Base-by-base conservation (phyloP, 257 asterid genomes). In the Salvia hispanica region DNA sequence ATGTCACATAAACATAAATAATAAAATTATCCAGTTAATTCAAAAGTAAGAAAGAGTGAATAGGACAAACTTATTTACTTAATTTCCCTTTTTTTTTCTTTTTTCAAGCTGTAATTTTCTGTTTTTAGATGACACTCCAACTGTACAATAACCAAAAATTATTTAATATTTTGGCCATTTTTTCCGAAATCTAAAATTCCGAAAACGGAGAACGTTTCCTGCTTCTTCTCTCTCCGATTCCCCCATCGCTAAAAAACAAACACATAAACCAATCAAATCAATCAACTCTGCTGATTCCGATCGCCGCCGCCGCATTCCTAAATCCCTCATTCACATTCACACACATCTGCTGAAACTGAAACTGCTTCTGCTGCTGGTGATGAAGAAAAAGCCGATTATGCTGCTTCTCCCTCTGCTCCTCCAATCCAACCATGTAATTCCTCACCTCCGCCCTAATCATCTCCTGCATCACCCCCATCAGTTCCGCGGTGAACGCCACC, bases 401-500 rank as follows among this genome's bases (percentile, higher is more conserved):
- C 8, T 40, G 45, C 45, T 34, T 34, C 39, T 15, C 61, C 53
- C 21, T 40, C 15, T 78, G 80, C n/a, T 76, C 80, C 60, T 83
- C 90, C 7, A 82, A 21, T 0, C 83, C 92, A 57, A 74, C 52
- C 94, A 93, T 90, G 60, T 93, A 93, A 43, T 63, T 86, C 79
- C 92, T 81, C 69, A 93, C 98, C 77, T 93, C 98, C 31, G 79
- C 80, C 75, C 76, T 81, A 0, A 93, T 84, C 97, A 93, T 93
- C 11, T 84, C 92, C 65, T 90, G 97, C 96, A 93, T 81, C 78
- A 86, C 96, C 42, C 85, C 83, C 84, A 81, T 74, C 66, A 92
- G 40, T 73, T 92, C 92, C 15, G 71, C 68, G 25, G 81, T 79
- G 59, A 84, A 83, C 10, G 96, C 96, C 72, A 25, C 31, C 31